Evolutionary conservation across 116 monocot genomes (phyloP), one percentile per base, ranked within the genome.

Genomic region (Zostera marina): DNA sequence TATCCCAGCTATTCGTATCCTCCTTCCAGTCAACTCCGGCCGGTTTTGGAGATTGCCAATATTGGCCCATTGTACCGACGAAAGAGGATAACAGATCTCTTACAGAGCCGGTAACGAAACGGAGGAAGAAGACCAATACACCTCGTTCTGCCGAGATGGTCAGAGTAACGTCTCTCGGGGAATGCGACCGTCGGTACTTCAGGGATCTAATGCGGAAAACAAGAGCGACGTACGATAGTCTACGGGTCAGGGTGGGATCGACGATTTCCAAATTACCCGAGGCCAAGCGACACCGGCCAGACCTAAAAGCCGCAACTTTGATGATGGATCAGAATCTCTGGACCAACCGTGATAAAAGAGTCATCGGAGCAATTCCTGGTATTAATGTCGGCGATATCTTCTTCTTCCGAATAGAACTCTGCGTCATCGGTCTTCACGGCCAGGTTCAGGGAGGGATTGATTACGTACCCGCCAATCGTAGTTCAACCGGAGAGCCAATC

Each of bases 381-480:
- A 67, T 87, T 26, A 21, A 42, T 25, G 72, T 99, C 11, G 99
- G 99, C 7, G 99, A 99, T 53, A 60, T 78, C 32, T 99, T 84
- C 76, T 87, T 91, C 69, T 99, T 73, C 52, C 63, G 99, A 22
- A 91, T 87, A 63, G 99, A 99, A 72, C 73, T 99, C 12, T 91
- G 91, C 61, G 87, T 99, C 13, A 48, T 91, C 19, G 99, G 99
- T 3, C 61, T 99, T 16, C 99, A 99, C 39, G 99, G 99, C 7
- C 99, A 87, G 59, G 76, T 75, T 22, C 99, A 99, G 71, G 99
- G 87, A 13, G 99, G 99, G 7, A 99, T 99, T 11, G 99, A 99
- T 49, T 81, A 84, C 40, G 79, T 99, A 3, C 58, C 81, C 0
- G 83, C 87, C 0, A 63, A 52, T 21, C 42, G 70, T 15, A 71